These are phyloP conservation scores for Chytridium lagenaria DNA, from an alignment of 371 early-diverging fungal genomes.

Conservation along the genomic window DNA sequence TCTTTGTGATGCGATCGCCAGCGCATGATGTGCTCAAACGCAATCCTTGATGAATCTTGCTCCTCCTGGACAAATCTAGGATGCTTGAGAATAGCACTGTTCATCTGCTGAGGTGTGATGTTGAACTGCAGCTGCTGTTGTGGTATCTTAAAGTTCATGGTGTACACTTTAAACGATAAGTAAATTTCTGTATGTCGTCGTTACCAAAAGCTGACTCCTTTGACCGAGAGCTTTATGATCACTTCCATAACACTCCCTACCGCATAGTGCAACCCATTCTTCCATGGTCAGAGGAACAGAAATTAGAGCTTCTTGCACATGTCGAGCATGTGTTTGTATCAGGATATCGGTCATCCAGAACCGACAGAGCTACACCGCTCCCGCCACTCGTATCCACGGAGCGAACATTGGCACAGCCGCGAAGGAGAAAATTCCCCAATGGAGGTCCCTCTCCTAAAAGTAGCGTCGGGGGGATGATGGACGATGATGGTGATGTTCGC, in stretches of 20 bases:
- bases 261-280: neutral
- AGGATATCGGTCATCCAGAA: neutral
- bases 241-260: neutral
- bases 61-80: too few species aligned
- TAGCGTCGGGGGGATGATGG: neutral
- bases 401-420: neutral
- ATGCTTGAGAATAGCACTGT: too few species aligned
- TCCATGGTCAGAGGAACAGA: neutral
- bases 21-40: neutral
- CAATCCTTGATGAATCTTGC: too few species aligned
- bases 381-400: neutral
- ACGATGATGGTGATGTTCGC: neutral
- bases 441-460: neutral
- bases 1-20: neutral
- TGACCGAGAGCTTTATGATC: neutral
- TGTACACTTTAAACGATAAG: too few species aligned
- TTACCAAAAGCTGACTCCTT: too few species aligned
- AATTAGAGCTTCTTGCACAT: neutral
- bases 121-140: too few species aligned
- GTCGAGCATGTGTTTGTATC: neutral
- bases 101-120: too few species aligned
- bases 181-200: too few species aligned
- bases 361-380: neutral
- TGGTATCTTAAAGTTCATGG: too few species aligned
- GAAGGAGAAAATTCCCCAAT: neutral